Base-by-base conservation (phyloP, 495 filamentous ascomycete genomes). In the Chaetomidium leptoderma region DNA sequence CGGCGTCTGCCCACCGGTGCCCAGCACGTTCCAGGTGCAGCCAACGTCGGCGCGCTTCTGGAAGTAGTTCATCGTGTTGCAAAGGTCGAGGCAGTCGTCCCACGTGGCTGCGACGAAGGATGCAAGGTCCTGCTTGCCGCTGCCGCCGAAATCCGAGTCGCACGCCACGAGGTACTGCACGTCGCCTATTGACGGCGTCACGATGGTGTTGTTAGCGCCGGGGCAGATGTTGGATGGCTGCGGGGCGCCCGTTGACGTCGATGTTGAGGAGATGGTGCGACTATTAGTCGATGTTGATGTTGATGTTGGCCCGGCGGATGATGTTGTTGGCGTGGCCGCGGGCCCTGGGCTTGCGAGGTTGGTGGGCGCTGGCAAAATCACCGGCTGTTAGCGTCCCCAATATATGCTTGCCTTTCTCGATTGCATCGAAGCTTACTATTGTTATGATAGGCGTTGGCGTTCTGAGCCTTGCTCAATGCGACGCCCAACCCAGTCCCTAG, bases 51-150 rank as follows among this genome's bases (percentile, higher is more conserved):
- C 13, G 9, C 48, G 48, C 1, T 10, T 16, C 33, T 51, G 48
- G 32, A 51, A 51, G 33, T 51, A 37, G 32, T 51, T 51, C 48
- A 51, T 51, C 9, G 17, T 51, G 48, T 51, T 51, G 32, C 48
- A 51, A 2, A 51, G 32, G 3, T 0, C 19, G 19, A 37, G 19
- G 32, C 48, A 51, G 16, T 37, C 32, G 48, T 51, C 32, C 17
- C 10, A 51, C 32, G 48, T 37, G 1, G 6, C 33, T 0, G 19
- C 21, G 32, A 51, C 6, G 32, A 26, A 16, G 0, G 32, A 37
- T 17, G 32, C 29, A 2, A 51, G 48, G 11, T 17, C 27, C 32
- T 33, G 29, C 48, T 51, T 51, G 32, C 32, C 29, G 19, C 6
- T 26, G 32, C 19, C 30, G 32, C 19, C 8, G 48, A 37, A 37